phyloP scores from a whole-genome alignment of 192 early-diverging fungal species.

The Dissophora globulifera region DNA sequence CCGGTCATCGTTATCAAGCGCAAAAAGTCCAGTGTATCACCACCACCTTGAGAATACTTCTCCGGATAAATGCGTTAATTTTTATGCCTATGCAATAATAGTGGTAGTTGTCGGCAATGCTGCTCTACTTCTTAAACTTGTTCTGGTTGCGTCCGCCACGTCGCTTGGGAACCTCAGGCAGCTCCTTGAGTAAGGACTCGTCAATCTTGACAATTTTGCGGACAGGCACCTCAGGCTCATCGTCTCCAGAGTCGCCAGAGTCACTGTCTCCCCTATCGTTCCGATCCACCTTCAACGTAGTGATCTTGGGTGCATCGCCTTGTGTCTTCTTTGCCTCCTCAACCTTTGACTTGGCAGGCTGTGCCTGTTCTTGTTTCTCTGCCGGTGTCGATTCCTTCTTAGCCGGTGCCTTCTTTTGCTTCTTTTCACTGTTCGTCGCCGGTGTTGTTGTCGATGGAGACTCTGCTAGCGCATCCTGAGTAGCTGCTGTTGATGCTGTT shows the following conservation, averaged over 20 bases:
- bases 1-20: slow-evolving; percentile 38
- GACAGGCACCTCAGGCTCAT: slow-evolving; percentile 15
- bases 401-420: slow-evolving; percentile 2
- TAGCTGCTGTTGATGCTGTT: neutral
- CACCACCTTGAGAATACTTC: neutral
- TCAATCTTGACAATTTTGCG: slow-evolving; percentile 43
- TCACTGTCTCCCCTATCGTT: slow-evolving; percentile 27
- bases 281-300: slow-evolving; percentile 22
- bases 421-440: neutral
- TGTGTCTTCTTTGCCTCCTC: slow-evolving; percentile 1
- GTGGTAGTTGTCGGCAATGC: neutral
- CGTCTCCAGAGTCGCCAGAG: slow-evolving; percentile 19
- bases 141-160: slow-evolving; percentile 49
- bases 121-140: slow-evolving; percentile 33
- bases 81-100: neutral
- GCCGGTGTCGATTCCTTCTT: slow-evolving; percentile 1
- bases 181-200: slow-evolving; percentile 32
- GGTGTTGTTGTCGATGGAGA: neutral
- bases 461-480: slow-evolving; percentile 3
- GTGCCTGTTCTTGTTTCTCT: slow-evolving; percentile 3
- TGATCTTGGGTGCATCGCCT: slow-evolving; percentile 36
- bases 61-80: too few species aligned
- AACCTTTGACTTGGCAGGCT: slow-evolving; percentile 1
- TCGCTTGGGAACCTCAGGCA: slow-evolving; percentile 47
- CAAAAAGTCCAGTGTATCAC: neutral